Base-by-base conservation (phyloP, 2,329 filamentous ascomycete species). In the Teratosphaeria epicoccoides region DNA sequence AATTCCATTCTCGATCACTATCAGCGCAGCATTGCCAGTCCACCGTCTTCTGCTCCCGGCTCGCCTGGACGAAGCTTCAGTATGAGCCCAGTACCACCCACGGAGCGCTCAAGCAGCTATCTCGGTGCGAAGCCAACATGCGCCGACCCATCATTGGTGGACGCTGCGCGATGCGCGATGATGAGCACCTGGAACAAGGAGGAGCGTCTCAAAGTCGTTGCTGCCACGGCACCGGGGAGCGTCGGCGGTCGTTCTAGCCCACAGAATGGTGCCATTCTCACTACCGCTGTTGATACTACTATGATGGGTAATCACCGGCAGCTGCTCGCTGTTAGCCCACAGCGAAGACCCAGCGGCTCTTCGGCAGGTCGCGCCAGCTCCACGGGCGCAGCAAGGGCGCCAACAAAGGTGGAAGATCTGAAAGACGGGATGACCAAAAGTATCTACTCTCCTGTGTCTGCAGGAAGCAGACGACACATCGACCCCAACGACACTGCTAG, bases 141-240 rank as follows among this genome's bases (percentile, higher is more conserved):
- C 25, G 37, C 43, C 28, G 47, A 52, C 47, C 43, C 49, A 23
- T 43, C 17, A 2, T 29, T 59, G 12, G 33, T 57, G 14, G 48
- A 49, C 4, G 57, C 49, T 46, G 52, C 49, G 22, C 52, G 53
- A 44, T 50, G 53, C 11, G 56, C 54, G 6, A 57, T 96, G 79
- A 72, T 88, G 52, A 74, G 79, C 20, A 80, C 87, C 46, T 96
- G 91, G 91, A 85, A 82, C 37, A 83, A 83, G 63, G 89, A 95
- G 22, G 71, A 75, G 12, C 86, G 85, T 26, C 72, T 93, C 49
- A 79, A 83, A 10, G 76, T 80, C 33, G 77, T 87, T 47, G 81
- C 85, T 53, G 81, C 74, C 53, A 54, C 56, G 47, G 56, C 53
- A 20, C 83, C 83, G 60, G 87, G 84, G 60, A 81, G 86, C 0